Conservation (phyloP, 129 eudicot genomes). For the Smallanthus sonchifolius region DNA sequence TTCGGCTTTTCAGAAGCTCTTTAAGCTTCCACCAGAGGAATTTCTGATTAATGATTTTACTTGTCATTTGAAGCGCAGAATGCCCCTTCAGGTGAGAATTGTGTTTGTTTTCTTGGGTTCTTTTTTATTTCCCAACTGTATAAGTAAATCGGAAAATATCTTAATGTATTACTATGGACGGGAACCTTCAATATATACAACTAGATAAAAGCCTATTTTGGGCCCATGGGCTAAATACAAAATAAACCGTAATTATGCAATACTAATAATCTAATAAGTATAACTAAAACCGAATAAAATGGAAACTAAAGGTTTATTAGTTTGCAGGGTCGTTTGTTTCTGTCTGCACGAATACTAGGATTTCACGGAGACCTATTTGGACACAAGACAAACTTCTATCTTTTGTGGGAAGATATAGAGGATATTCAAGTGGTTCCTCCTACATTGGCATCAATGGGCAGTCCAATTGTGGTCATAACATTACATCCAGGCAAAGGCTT, state of each 20-base stretch:
- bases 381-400: slow-evolving; percentile 80
- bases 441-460: slow-evolving; percentile 86
- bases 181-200: too few relatives aligned
- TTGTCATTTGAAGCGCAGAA: slow-evolving; percentile 86
- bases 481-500: slow-evolving; percentile 75
- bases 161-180: too few relatives aligned
- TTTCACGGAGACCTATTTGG: slow-evolving; percentile 88
- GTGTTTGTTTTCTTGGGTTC: neutral
- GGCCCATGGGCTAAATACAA: too few relatives aligned
- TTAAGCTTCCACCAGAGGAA: slow-evolving; percentile 90
- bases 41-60: slow-evolving; percentile 89
- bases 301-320: slow-evolving; percentile 1
- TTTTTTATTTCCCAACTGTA: too few relatives aligned
- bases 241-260: too few relatives aligned
- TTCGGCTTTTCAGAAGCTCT: slow-evolving; percentile 94
- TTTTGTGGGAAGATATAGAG: slow-evolving; percentile 89
- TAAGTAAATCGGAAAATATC: too few relatives aligned
- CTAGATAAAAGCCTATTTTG: too few relatives aligned
- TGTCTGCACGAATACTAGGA: slow-evolving; percentile 91
- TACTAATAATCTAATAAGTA: too few relatives aligned
- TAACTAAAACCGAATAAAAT: neutral
- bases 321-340: slow-evolving; percentile 86
- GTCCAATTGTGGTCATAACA: slow-evolving; percentile 81
- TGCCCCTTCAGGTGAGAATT: slow-evolving; percentile 80
- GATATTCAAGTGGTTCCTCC: slow-evolving; percentile 80